These are phyloP conservation scores for Styphnolobium japonicum DNA, from an alignment of 306 rosid species.

Conservation along the genomic window DNA sequence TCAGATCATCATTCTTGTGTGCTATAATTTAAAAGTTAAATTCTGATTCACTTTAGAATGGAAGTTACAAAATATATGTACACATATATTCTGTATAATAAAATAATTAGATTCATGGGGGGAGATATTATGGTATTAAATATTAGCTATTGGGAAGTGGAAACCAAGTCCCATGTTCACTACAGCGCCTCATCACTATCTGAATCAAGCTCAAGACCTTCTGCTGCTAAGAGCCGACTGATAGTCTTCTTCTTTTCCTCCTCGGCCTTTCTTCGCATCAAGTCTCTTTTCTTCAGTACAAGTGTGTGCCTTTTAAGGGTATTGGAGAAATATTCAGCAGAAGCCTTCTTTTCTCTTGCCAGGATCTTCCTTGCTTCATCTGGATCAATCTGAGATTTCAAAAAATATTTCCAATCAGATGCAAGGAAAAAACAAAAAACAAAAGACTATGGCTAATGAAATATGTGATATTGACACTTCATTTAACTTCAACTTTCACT, in stretches of 20 bases:
- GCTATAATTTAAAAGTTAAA: not conserved
- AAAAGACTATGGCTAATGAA: not conserved
- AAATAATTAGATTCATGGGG: conserved; percentile 18
- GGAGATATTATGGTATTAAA: conserved; percentile 22
- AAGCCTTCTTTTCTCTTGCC: conserved; percentile 88
- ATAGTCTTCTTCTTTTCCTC: conserved; percentile 70
- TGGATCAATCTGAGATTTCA: conserved; percentile 74
- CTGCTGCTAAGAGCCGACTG: conserved; percentile 73
- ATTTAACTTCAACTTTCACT: not conserved
- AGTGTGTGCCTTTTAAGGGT: conserved; percentile 85
- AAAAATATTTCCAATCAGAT: conserved; percentile 25
- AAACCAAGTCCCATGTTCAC: conserved; percentile 23
- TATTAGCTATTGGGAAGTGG: conserved; percentile 17
- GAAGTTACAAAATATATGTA: conserved; percentile 32
- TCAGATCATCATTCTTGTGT: not conserved
- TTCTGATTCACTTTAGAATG: conserved; percentile 11
- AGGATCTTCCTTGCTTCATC: conserved; percentile 74
- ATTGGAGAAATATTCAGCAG: conserved; percentile 61
- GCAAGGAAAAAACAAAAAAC: conserved; percentile 4
- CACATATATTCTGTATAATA: conserved; percentile 26
- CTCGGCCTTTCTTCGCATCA: conserved; percentile 77
- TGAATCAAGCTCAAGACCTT: conserved; percentile 92
- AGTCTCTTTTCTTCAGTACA: conserved; percentile 75
- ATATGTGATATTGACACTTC: not conserved
- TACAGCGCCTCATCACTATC: conserved; percentile 58